A percentile compares a stretch with the other conserved stretches of the same genome.
phyloP scores from a whole-genome alignment of 208 protist species.

The Spongospora subterranea region DNA sequence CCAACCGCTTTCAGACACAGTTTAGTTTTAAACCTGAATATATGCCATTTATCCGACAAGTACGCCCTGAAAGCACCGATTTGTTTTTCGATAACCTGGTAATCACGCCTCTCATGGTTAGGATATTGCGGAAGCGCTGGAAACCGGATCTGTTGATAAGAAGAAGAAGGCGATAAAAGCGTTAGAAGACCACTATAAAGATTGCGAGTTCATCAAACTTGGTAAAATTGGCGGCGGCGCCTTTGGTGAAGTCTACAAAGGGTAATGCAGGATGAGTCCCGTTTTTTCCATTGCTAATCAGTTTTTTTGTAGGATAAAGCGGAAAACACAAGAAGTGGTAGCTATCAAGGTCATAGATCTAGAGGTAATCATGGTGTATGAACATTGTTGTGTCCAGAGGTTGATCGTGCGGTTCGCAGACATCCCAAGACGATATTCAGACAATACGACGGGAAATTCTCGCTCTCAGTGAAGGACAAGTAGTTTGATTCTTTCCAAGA shows the following conservation, averaged over 20 bases:
- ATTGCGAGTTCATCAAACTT: constrained; percentile 52
- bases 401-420: background rate
- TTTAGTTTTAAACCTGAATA: constrained; percentile 38
- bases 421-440: constrained; percentile 43
- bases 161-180: constrained; percentile 13
- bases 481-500: background rate
- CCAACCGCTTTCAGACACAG: constrained; percentile 3
- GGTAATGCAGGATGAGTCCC: background rate
- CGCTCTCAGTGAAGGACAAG: constrained; percentile 16
- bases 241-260: constrained; percentile 47
- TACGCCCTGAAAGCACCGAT: background rate
- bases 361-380: background rate
- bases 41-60: constrained; percentile 30
- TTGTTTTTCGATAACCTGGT: too few species aligned
- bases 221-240: constrained; percentile 53
- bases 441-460: constrained; percentile 31
- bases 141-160: constrained; percentile 6
- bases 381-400: too few species aligned
- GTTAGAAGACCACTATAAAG: constrained; percentile 47
- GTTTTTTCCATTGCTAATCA: too few species aligned
- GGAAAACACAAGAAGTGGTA: constrained; percentile 46
- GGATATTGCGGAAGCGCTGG: constrained; percentile 48
- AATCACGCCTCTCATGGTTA: too few species aligned
- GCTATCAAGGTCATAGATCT: constrained; percentile 47
- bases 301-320: background rate